phyloP scores from a whole-genome alignment of 257 asterid species.

The Solanum infundibuliforme region DNA sequence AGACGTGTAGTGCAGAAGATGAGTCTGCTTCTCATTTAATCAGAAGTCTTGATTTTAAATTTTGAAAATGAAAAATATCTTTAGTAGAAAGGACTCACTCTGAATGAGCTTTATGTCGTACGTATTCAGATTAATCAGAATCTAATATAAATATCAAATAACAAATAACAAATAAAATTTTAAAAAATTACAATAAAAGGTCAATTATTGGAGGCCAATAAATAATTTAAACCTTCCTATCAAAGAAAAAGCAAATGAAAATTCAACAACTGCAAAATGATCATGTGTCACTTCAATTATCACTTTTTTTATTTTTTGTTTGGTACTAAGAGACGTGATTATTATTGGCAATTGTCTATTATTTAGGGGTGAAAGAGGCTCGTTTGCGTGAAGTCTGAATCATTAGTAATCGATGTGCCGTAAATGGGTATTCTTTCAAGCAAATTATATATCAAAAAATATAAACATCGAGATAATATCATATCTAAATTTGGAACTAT shows the following conservation, averaged over 20 bases:
- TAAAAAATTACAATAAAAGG: too few species aligned
- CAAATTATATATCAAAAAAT: too few species aligned
- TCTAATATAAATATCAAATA: not conserved
- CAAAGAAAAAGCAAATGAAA: not conserved
- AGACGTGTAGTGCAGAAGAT: not conserved
- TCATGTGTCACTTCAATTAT: not conserved
- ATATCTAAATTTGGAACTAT: too few species aligned
- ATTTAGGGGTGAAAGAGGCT: not conserved
- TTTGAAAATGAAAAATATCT: rapidly evolving
- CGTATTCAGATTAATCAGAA: rapidly evolving
- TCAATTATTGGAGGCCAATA: not conserved
- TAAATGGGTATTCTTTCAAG: too few species aligned
- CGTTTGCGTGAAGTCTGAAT: not conserved
- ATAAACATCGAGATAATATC: too few species aligned
- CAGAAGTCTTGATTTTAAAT: not conserved
- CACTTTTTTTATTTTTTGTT: not conserved
- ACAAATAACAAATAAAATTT: too few species aligned
- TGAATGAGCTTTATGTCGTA: rapidly evolving
- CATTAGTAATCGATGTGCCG: not conserved
- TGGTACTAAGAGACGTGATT: not conserved
- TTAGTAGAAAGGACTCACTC: rapidly evolving
- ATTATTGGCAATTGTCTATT: not conserved
- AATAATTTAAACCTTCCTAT: not conserved
- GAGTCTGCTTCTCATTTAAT: not conserved
- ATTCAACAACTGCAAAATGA: not conserved